Percentiles rank a stretch among this genome's conserved stretches.
Evolutionary conservation across 2,329 filamentous ascomycete genomes (phyloP).

Genomic region (Scytalidium lignicola): DNA sequence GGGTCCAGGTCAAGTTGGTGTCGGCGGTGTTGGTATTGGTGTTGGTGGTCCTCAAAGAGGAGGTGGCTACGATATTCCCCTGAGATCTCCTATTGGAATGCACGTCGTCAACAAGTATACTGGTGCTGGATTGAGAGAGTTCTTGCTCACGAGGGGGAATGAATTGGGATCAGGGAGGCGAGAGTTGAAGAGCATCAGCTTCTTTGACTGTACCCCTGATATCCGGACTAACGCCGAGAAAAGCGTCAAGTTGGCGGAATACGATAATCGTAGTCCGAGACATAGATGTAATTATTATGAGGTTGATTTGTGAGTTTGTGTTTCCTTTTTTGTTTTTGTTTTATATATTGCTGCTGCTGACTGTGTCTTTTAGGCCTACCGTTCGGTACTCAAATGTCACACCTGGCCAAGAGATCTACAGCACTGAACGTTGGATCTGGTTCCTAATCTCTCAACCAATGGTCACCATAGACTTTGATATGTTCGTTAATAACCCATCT

Average conservation of each 20-base stretch:
- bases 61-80: background rate
- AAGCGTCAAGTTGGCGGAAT: conserved; percentile 18
- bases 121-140: conserved; percentile 21
- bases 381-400: conserved; percentile 5
- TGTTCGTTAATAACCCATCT: background rate
- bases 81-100: background rate
- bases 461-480: conserved; percentile 4
- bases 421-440: conserved; percentile 20
- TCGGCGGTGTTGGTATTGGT: too few species aligned
- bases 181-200: conserved; percentile 18
- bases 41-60: background rate
- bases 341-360: background rate
- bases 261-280: conserved; percentile 5
- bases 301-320: conserved; percentile 21
- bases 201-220: conserved; percentile 23
- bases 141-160: conserved; percentile 15
- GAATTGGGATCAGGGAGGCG: conserved; percentile 11
- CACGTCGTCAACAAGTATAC: conserved; percentile 15
- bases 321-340: background rate
- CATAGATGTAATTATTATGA: conserved; percentile 15
- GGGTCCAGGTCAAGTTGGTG: background rate
- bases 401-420: conserved; percentile 3
- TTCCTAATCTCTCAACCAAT: conserved; percentile 18
- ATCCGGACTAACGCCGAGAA: conserved; percentile 8
- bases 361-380: background rate